A percentile compares a stretch with the other conserved stretches of the same genome.
Conservation (phyloP, 306 rosid genomes). For the Comarum palustre region DNA sequence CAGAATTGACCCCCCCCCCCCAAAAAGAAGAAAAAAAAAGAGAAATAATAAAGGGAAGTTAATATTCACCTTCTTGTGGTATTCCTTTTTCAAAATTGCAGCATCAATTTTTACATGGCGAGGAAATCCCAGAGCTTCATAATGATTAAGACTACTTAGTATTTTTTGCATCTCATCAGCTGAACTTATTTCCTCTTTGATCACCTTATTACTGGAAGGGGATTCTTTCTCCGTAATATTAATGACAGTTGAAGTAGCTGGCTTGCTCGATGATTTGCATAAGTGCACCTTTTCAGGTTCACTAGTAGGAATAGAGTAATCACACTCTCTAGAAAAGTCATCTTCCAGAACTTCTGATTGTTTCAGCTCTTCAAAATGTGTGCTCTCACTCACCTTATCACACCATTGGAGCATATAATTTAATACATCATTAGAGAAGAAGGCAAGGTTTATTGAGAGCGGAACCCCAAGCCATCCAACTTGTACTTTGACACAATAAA, state of each 20-base stretch:
- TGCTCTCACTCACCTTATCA: constrained; percentile 71
- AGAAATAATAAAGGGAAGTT: neutral
- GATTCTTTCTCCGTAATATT: constrained; percentile 45
- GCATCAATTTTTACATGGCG: constrained; percentile 80
- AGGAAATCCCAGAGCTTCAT: constrained; percentile 75
- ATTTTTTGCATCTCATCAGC: constrained; percentile 84
- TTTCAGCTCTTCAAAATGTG: constrained; percentile 74
- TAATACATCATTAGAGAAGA: constrained; percentile 75
- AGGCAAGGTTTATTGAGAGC: constrained; percentile 78
- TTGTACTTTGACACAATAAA: constrained; percentile 77
- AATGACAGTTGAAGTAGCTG: constrained; percentile 49
- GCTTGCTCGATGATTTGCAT: constrained; percentile 66
- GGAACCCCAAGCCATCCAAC: constrained; percentile 92
- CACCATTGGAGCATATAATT: constrained; percentile 81
- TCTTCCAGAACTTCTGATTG: constrained; percentile 65
- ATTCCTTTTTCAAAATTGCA: constrained; percentile 66
- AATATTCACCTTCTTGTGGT: constrained; percentile 62
- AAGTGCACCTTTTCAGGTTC: constrained; percentile 71
- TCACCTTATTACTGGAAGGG: constrained; percentile 50
- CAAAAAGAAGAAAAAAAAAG: neutral
- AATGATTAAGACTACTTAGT: constrained; percentile 64
- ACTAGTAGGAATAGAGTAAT: constrained; percentile 54
- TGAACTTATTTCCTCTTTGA: constrained; percentile 52
- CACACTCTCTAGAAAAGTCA: constrained; percentile 67
- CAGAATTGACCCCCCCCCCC: neutral